Evolutionary conservation across 2,329 filamentous ascomycete genomes (phyloP).

Genomic region (Rutstroemia sp.): DNA sequence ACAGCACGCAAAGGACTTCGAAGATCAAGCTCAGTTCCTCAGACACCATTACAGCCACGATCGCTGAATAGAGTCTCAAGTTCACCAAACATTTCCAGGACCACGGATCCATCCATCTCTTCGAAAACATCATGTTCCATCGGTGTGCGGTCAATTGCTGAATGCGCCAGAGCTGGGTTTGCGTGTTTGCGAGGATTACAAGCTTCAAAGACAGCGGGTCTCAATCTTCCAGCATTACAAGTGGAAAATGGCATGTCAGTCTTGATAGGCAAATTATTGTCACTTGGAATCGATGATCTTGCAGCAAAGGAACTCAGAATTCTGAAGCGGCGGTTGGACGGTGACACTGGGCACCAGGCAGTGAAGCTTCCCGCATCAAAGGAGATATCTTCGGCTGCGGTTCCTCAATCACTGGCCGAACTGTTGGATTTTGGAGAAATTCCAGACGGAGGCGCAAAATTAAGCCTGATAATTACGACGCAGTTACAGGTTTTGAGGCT

Average conservation of each 20-base stretch:
- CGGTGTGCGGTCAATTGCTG: constrained; percentile 34
- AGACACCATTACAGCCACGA: constrained; percentile 54
- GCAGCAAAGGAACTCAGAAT: constrained; percentile 62
- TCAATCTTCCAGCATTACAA: constrained; percentile 55
- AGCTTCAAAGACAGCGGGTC: constrained; percentile 39
- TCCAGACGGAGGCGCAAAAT: constrained; percentile 35
- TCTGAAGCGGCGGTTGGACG: constrained; percentile 56
- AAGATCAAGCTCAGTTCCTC: constrained; percentile 49
- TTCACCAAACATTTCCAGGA: constrained; percentile 45
- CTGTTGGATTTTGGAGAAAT: constrained; percentile 53
- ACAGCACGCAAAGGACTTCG: constrained; percentile 37
- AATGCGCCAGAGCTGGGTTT: constrained; percentile 65
- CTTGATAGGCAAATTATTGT: constrained; percentile 58
- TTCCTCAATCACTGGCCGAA: constrained; percentile 42
- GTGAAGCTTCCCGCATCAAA: constrained; percentile 15
- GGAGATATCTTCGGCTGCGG: constrained; percentile 31
- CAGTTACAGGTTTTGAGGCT: constrained; percentile 61
- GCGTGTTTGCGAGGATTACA: constrained; percentile 53
- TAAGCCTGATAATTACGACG: constrained; percentile 51
- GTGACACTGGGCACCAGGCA: constrained; percentile 28
- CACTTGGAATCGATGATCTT: constrained; percentile 56
- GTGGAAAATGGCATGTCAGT: constrained; percentile 68
- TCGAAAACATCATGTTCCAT: constrained; percentile 27
- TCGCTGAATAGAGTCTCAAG: constrained; percentile 54
- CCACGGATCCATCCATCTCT: constrained; percentile 33